Base-by-base conservation (phyloP, 208 protist species). In the Crithidia acanthocephali region DNA sequence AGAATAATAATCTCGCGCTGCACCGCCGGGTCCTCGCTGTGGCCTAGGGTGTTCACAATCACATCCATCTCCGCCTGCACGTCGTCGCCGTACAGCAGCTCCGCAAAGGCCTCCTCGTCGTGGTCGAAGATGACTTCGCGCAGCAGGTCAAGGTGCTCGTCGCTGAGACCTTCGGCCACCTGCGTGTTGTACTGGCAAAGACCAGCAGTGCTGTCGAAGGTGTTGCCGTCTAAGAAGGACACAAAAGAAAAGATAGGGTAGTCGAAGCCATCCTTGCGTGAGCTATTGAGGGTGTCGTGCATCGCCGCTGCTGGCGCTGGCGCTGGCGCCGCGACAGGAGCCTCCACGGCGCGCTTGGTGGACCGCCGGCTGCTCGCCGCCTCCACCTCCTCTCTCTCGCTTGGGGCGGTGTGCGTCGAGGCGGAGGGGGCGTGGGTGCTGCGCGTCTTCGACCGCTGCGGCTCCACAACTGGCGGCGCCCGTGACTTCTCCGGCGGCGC, bases 61-160 rank as follows among this genome's bases (percentile, higher is more conserved):
- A 69, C 64, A 11, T 42, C 66, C 23, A 84, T 60, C 48, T 81
- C 74, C 8, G 64, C 74, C 59, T 84, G 75, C 16, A 95, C 77
- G 57, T 87, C 86, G 58, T 95, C 90, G 44, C 74, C 90, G 74
- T 95, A 95, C 35, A 95, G 81, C 61, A 95, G 79, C 69, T 95
- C 87, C 25, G 90, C 90, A 76, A 95, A 95, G 11, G 71, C 73
- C 22, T 74, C 78, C 64, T 95, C 90, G 59, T 95, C 81, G 44
- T 91, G 67, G 74, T 85, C 22, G 57, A 95, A 95, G 32, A 95
- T 73, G 22, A 71, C 57, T 8, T 64, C 66, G 11, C 90, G 87
- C 42, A 95, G 65, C 10, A 83, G 52, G 42, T 87, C 85, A 1
- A 95, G 76, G 28, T 95, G 75, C 18, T 88, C 84, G 62, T 95